Conservation (phyloP, 352 stramenopile genomes). For the Phytophthora constricta region DNA sequence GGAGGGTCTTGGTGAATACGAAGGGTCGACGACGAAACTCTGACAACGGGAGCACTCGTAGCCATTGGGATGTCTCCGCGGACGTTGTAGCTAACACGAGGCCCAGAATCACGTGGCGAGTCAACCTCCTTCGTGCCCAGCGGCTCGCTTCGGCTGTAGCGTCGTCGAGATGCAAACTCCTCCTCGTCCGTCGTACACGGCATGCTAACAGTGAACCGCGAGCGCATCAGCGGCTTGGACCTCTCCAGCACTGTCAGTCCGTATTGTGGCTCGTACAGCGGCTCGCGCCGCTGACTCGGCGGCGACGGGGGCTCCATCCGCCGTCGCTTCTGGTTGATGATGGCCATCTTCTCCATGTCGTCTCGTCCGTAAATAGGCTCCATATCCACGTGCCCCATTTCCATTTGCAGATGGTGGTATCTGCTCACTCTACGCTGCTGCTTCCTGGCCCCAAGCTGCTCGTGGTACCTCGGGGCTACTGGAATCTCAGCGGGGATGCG, state of each 20-base stretch:
- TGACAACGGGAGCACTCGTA: background rate
- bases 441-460: slow-evolving; percentile 14
- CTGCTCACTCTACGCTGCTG: slow-evolving; percentile 2
- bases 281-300: background rate
- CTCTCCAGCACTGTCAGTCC: slow-evolving; percentile 22
- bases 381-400: background rate
- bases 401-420: slow-evolving; percentile 1
- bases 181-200: background rate
- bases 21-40: background rate
- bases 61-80: background rate
- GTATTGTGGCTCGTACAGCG: slow-evolving; percentile 25
- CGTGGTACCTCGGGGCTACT: background rate
- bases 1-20: background rate
- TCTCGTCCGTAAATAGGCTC: slow-evolving; percentile 4
- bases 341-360: slow-evolving; percentile 1
- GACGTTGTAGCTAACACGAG: slow-evolving; percentile 9
- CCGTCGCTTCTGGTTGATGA: slow-evolving; percentile 20
- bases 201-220: background rate
- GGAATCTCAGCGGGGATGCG: slow-evolving; percentile 17
- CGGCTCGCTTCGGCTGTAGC: slow-evolving; percentile 9
- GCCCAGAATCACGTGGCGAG: background rate
- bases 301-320: slow-evolving; percentile 9
- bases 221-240: slow-evolving; percentile 11
- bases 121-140: background rate
- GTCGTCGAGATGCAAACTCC: background rate